Evolutionary conservation across 495 filamentous ascomycete genomes (phyloP).

Genomic region (Jackrogersella multiformis): DNA sequence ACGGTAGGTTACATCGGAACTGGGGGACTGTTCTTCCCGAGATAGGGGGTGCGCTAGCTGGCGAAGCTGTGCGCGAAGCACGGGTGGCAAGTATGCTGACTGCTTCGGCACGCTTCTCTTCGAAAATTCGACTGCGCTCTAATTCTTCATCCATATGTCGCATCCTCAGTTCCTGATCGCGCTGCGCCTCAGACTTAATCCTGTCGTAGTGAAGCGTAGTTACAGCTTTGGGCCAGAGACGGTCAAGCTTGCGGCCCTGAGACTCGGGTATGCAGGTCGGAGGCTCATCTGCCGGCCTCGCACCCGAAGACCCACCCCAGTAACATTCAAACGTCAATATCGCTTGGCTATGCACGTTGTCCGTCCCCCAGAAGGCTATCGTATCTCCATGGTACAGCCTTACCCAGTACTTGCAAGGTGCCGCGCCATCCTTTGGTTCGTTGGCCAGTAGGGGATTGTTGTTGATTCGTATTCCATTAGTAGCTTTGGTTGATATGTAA

Average conservation of each 20-base stretch:
- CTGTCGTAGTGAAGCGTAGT: constrained; percentile 32
- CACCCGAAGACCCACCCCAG: constrained; percentile 56
- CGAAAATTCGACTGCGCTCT: constrained; percentile 54
- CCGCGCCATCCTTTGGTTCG: constrained; percentile 52
- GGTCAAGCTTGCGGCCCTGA: constrained; percentile 41
- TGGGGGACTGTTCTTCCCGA: constrained; percentile 10
- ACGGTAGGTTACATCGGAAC: constrained; percentile 11
- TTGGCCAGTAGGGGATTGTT: constrained; percentile 63
- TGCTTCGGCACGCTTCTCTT: constrained; percentile 51
- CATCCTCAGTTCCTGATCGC: constrained; percentile 49
- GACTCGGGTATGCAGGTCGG: constrained; percentile 32
- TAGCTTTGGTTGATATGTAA: constrained; percentile 77
- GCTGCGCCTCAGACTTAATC: constrained; percentile 48
- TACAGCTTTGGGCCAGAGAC: constrained; percentile 43
- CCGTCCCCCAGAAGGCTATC: constrained; percentile 66
- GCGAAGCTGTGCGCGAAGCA: constrained; percentile 36
- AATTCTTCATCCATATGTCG: constrained; percentile 49
- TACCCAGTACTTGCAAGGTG: constrained; percentile 67
- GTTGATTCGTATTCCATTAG: constrained; percentile 77
- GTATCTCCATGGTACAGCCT: constrained; percentile 76
- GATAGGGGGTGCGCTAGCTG: constrained; percentile 19
- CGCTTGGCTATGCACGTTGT: constrained; percentile 42
- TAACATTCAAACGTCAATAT: constrained; percentile 56
- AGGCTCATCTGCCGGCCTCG: constrained; percentile 36
- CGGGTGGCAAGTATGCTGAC: constrained; percentile 40